phyloP scores from a whole-genome alignment of 2,329 filamentous ascomycete species.

The Pseudogymnoascus sp. region DNA sequence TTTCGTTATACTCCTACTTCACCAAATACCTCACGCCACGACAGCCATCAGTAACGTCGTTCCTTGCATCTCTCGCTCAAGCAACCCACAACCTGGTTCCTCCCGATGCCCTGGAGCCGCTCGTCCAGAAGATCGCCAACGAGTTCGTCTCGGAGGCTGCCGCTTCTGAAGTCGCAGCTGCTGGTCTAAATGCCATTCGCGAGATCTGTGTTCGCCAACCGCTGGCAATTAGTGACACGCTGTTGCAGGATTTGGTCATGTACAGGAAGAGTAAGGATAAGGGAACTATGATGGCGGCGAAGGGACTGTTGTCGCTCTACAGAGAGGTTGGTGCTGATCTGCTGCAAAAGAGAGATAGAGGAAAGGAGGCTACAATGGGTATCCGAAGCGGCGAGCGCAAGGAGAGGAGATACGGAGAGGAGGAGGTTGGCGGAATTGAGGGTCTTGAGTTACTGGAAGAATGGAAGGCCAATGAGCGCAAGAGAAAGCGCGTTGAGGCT shows the following conservation, averaged over 20 bases:
- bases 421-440: slow-evolving; percentile 74
- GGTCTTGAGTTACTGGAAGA: slow-evolving; percentile 84
- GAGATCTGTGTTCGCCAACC: slow-evolving; percentile 91
- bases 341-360: slow-evolving; percentile 80
- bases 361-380: slow-evolving; percentile 81
- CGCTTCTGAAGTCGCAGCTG: slow-evolving; percentile 81
- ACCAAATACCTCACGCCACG: slow-evolving; percentile 83
- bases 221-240: slow-evolving; percentile 88
- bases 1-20: slow-evolving; percentile 93
- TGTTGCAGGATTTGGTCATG: slow-evolving; percentile 92
- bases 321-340: slow-evolving; percentile 85
- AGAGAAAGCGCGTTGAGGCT: slow-evolving; percentile 61
- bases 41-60: slow-evolving; percentile 85
- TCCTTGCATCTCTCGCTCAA: slow-evolving; percentile 86
- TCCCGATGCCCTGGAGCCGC: slow-evolving; percentile 81
- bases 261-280: slow-evolving; percentile 98
- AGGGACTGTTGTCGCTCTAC: slow-evolving; percentile 83
- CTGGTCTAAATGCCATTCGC: slow-evolving; percentile 87
- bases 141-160: slow-evolving; percentile 96
- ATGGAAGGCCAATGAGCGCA: slow-evolving; percentile 87
- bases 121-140: slow-evolving; percentile 92
- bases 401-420: slow-evolving; percentile 75
- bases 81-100: slow-evolving; percentile 86
- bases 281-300: slow-evolving; percentile 97
- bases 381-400: slow-evolving; percentile 68